Evolutionary conservation across 2,329 filamentous ascomycete genomes (phyloP), one percentile per base, ranked within the genome.

Genomic region (Tothia fuscella): DNA sequence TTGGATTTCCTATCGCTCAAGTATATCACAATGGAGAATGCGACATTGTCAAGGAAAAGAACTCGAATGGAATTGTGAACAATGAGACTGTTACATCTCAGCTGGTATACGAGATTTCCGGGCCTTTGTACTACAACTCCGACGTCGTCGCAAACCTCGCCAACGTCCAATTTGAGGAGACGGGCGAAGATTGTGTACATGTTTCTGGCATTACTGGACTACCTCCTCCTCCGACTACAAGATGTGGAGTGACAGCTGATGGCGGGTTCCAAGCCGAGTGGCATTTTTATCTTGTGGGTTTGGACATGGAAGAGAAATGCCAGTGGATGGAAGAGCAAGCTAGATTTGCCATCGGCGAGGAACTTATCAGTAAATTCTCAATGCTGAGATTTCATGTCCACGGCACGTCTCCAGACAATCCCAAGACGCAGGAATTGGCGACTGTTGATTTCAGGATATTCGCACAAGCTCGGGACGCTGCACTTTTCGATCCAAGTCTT

Each of bases 1-100:
- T 64, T 14, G 65, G 63, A 22, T 67, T 60, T 45, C 64, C 64
- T 1, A 67, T 68, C 35, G 65, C 63, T 3, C 65, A 67, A 46
- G 65, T 68, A 32, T 58, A 60, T 13, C 45, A 49, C 0, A 53
- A 59, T 17, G 65, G 65, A 5, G 49, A 57, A 29, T 61, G 61
- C 9, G 52, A 64, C 16, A 66, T 68, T 50, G 63, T 62, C 14
- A 68, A 67, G 47, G 62, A 67, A 40, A 54, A 58, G 6, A 35
- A 32, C 28, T 41, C 41, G 5, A 48, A 42, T 7, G 54, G 53
- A 3, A 17, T 42, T 12, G 44, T 46, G n/a, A 36, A 43, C 25
- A 26, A 50, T 20, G 41, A 28, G 13, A 43, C 41, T n/a, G 41
- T 43, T 7, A 29, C 41, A 6, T 25, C 34, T 6, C 61, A 60